Evolutionary conservation across 768 basidiomycete species (phyloP), one percentile per base, ranked within the genome.

Genomic region (Psilocybe cyanescens): DNA sequence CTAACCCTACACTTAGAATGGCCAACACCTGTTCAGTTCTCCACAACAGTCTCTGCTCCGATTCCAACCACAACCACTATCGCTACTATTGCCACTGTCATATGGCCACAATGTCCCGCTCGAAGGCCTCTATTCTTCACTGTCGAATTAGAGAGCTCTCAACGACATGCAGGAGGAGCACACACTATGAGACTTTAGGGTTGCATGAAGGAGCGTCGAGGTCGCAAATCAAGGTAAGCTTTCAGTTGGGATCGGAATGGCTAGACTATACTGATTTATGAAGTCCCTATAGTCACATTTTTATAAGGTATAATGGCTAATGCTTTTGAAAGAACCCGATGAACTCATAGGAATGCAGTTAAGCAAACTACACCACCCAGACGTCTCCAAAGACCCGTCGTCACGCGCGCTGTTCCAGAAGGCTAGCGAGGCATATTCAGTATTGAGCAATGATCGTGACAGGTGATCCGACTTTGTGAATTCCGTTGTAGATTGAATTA

Each of bases 361-460:
- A 61, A 81, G 81, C 71, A 82, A 81, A 67, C 68, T 69, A 59
- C 80, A 83, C 59, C 82, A 83, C 65, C 82, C 82, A 1, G 82
- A 83, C 60, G 73, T 83, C 24, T 77, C 81, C 3, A 74, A 78
- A 11, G 79, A 82, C 50, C 75, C 76, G 3, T 66, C 69, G 29
- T 80, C 81, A 4, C 72, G 68, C 39, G 72, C 75, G 6, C 61
- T 78, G 4, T 83, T 80, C 59, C 65, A 70, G 11, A 75, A 75
- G 29, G 76, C 78, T 6, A 79, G 75, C 49, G 79, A 81, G 60
- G 82, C 81, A 0, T 83, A 83, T 63, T 64, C 80, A 2, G 67
- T 83, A 1, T 68, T 83, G 14, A 74, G 72, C 45, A 76, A 82
- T 60, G 81, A 83, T 64, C 71, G 80, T 28, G 78, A 80, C 59